A percentile compares a stretch with the other conserved stretches of the same genome.
Conservation (phyloP, 495 filamentous ascomycete genomes). For the Ascodesmis nigricans region DNA sequence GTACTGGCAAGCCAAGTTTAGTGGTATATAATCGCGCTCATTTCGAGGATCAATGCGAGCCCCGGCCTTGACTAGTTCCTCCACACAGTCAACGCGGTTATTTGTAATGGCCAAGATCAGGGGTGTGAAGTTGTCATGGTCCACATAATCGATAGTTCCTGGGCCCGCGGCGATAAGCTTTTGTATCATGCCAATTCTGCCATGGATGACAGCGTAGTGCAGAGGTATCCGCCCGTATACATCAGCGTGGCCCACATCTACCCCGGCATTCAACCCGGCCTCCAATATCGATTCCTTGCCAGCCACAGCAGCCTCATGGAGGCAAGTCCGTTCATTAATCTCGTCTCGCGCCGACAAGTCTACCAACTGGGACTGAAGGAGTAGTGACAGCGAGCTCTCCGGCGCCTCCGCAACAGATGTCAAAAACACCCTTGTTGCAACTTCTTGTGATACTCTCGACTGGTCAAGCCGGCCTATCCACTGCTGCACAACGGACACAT, state of each 20-base stretch:
- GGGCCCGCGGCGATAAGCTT: constrained; percentile 37
- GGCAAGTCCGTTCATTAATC: constrained; percentile 88
- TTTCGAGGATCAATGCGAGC: constrained; percentile 62
- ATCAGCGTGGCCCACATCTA: constrained; percentile 60
- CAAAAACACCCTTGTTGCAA: constrained; percentile 72
- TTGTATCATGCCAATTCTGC: constrained; percentile 62
- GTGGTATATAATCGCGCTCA: constrained; percentile 75
- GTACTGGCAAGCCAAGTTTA: constrained; percentile 87
- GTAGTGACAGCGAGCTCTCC: constrained; percentile 45
- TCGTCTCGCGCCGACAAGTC: constrained; percentile 80
- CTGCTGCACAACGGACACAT: constrained; percentile 37
- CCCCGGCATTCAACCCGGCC: constrained; percentile 42
- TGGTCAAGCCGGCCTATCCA: constrained; percentile 33
- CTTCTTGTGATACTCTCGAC: constrained; percentile 33
- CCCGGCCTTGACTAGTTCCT: constrained; percentile 44
- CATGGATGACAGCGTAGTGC: constrained; percentile 93
- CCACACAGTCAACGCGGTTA: constrained; percentile 52
- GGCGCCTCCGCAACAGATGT: constrained; percentile 71
- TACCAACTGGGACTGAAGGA: constrained; percentile 61
- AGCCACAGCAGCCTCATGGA: constrained; percentile 86
- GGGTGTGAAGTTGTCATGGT: constrained; percentile 93
- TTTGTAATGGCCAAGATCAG: constrained; percentile 88
- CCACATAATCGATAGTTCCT: constrained; percentile 56
- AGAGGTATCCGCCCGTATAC: constrained; percentile 86
- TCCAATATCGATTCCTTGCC: constrained; percentile 55